Evolutionary conservation across 75 land plant species (phyloP).

Genomic region (Cunninghamia lanceolata): DNA sequence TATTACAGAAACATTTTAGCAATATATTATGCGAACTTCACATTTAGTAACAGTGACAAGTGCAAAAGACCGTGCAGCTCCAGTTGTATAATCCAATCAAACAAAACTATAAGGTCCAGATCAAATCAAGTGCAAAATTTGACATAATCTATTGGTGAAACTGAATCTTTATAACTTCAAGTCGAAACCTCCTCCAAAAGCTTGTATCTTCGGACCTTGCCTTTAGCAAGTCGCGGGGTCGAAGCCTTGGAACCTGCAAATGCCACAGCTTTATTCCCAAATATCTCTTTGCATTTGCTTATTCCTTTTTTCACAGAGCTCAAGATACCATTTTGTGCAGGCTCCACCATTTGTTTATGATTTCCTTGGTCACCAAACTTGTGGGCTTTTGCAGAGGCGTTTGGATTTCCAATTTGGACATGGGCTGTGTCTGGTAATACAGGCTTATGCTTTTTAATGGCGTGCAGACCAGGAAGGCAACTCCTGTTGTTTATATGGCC

Average conservation of each 20-base stretch:
- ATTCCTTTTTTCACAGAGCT: background rate
- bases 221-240: constrained; percentile 24
- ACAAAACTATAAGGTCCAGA: background rate
- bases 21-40: too few relatives aligned
- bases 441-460: background rate
- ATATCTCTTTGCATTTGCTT: background rate
- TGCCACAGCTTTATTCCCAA: constrained; percentile 25
- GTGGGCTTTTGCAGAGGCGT: background rate
- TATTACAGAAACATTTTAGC: too few relatives aligned
- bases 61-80: background rate
- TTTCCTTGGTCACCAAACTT: background rate
- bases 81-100: background rate
- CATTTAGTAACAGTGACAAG: background rate
- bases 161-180: background rate
- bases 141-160: background rate
- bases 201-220: constrained; percentile 56
- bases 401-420: background rate
- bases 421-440: background rate
- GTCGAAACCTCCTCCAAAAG: constrained; percentile 50
- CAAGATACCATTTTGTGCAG: background rate
- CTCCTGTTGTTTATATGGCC: background rate
- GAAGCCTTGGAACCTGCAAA: constrained; percentile 1
- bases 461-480: background rate
- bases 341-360: background rate
- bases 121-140: background rate